A percentile compares a stretch with the other conserved stretches of the same genome.
These are phyloP conservation scores for Eimeria brunetti DNA, from an alignment of 169 alveolate species.

Conservation along the genomic window DNA sequence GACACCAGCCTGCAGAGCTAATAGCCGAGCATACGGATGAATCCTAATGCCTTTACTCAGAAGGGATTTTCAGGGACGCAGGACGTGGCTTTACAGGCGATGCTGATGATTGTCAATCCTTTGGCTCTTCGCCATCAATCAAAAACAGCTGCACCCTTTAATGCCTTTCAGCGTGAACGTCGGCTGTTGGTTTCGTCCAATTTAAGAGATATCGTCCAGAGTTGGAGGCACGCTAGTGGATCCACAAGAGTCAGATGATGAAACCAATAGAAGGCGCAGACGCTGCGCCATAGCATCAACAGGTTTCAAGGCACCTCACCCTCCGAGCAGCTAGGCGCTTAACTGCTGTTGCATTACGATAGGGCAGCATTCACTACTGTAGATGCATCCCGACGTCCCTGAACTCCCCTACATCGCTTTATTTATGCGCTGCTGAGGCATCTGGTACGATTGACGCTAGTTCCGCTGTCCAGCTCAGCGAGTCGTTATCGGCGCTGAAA, in stretches of 20 bases:
- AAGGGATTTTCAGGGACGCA: neutral
- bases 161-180: neutral
- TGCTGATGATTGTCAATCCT: neutral
- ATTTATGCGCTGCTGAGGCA: neutral
- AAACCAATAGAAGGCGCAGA: neutral
- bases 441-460: conserved; percentile 5
- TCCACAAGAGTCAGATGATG: neutral
- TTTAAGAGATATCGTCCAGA: neutral
- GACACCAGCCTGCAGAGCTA: neutral
- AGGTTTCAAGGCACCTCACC: neutral
- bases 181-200: neutral
- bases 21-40: neutral
- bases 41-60: neutral
- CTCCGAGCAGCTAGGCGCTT: neutral
- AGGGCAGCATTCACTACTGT: neutral
- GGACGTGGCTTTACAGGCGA: neutral
- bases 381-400: neutral
- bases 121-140: neutral
- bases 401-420: neutral
- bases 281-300: neutral
- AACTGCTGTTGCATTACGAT: neutral
- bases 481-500: neutral
- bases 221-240: neutral
- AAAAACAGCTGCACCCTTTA: neutral
- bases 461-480: neutral